Evolutionary conservation across 2,329 filamentous ascomycete genomes (phyloP).

Genomic region (Diaporthe citriasiana): DNA sequence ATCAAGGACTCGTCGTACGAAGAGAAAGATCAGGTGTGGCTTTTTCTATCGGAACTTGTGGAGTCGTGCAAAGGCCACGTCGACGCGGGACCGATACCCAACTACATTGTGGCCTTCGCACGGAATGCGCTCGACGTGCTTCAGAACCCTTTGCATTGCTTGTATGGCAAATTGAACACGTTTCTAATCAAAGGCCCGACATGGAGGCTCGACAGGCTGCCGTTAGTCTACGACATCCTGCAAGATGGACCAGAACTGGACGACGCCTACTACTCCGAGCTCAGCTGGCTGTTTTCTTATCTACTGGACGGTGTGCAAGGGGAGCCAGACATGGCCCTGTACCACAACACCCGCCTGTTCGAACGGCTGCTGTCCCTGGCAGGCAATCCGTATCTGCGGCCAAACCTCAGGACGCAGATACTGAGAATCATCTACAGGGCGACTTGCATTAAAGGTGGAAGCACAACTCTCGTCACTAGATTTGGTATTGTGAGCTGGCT

Average conservation of each 20-base stretch:
- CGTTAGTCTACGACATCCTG: constrained; percentile 76
- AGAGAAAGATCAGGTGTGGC: constrained; percentile 83
- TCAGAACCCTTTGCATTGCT: constrained; percentile 80
- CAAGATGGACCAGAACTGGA: constrained; percentile 78
- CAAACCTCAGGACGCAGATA: constrained; percentile 71
- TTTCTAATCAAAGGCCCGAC: constrained; percentile 84
- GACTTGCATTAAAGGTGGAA: constrained; percentile 77
- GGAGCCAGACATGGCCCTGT: constrained; percentile 70
- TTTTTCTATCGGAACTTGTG: constrained; percentile 83
- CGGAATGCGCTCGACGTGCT: constrained; percentile 78
- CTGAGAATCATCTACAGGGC: constrained; percentile 76
- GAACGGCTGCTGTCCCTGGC: constrained; percentile 81
- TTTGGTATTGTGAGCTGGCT: constrained; percentile 84
- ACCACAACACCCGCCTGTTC: constrained; percentile 75
- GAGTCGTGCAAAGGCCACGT: constrained; percentile 77
- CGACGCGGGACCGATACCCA: constrained; percentile 73
- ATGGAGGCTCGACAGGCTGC: constrained; percentile 81
- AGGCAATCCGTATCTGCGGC: constrained; percentile 74
- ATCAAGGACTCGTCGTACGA: constrained; percentile 78
- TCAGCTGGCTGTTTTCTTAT: constrained; percentile 81
- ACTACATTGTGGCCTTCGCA: constrained; percentile 82
- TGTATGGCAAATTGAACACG: constrained; percentile 88
- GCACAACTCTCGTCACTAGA: constrained; percentile 84
- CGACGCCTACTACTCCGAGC: constrained; percentile 79
- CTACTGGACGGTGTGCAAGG: constrained; percentile 77